phyloP scores from a whole-genome alignment of 73 alveolate genomes.

The Symbiodinium natans region DNA sequence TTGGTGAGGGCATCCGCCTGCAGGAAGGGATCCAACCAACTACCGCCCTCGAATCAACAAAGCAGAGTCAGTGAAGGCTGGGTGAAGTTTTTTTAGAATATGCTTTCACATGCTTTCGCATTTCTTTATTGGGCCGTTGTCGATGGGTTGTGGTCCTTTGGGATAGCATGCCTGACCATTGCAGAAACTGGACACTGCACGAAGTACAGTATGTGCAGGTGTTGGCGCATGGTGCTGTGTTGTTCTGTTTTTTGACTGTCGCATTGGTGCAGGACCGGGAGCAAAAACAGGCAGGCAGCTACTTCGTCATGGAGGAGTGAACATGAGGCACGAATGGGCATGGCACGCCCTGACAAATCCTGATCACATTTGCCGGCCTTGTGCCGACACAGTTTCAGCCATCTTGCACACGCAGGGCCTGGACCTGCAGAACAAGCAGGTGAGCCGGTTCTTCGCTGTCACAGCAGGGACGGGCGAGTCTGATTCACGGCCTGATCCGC shows the following conservation, averaged over 20 bases:
- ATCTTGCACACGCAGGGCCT: neutral
- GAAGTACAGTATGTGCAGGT: too few relatives aligned
- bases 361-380: neutral
- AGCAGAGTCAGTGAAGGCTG: constrained; percentile 97
- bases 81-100: too few relatives aligned
- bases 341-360: neutral
- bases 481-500: too few relatives aligned
- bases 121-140: too few relatives aligned
- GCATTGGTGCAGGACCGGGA: constrained; percentile 97
- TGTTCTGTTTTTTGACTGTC: too few relatives aligned
- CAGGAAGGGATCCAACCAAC: constrained; percentile 99
- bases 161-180: too few relatives aligned
- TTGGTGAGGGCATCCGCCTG: constrained; percentile 94
- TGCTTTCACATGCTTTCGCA: too few relatives aligned
- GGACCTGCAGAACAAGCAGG: neutral
- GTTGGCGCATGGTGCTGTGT: too few relatives aligned
- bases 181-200: too few relatives aligned
- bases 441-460: neutral
- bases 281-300: constrained; percentile 98
- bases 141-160: too few relatives aligned
- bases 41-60: constrained; percentile 99
- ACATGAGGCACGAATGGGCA: neutral
- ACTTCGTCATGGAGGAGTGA: constrained; percentile 98
- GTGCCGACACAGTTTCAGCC: neutral
- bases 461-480: too few relatives aligned